Evolutionary conservation across 2,329 filamentous ascomycete species (phyloP).

Genomic region (Microsporum canis): DNA sequence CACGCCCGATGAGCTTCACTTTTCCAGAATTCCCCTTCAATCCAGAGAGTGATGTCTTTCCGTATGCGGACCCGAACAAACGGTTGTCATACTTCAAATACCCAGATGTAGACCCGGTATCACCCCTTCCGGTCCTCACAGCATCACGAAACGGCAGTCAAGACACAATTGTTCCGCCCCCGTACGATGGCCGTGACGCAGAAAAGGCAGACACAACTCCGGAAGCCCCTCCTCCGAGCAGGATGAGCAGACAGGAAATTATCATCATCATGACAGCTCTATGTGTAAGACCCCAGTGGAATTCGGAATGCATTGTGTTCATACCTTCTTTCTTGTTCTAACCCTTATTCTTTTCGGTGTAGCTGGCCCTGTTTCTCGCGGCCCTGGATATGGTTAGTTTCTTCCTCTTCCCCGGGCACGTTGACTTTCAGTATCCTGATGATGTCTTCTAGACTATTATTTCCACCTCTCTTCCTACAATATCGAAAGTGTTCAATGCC

Average conservation of each 20-base stretch:
- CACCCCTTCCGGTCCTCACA: background rate
- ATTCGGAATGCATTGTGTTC: too few species aligned
- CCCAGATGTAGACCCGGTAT: background rate
- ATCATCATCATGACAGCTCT: conserved; percentile 13
- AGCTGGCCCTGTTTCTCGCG: conserved; percentile 50
- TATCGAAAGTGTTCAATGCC: conserved; percentile 24
- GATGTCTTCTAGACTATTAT: conserved; percentile 21
- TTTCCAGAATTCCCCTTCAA: conserved; percentile 6
- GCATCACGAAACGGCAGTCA: background rate
- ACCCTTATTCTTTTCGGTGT: background rate
- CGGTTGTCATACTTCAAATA: conserved; percentile 4
- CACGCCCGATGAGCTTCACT: conserved; percentile 4
- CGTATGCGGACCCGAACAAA: conserved; percentile 1
- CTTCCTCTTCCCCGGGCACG: background rate
- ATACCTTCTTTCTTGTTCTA: background rate
- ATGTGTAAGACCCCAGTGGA: conserved; percentile 12
- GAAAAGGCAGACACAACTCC: conserved; percentile 6
- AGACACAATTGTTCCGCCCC: conserved; percentile 4
- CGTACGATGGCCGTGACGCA: background rate
- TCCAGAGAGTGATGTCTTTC: conserved; percentile 5
- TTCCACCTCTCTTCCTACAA: conserved; percentile 28
- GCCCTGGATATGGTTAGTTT: conserved; percentile 45
- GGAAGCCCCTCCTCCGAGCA: conserved; percentile 2
- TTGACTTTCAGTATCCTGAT: background rate
- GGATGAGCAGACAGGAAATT: conserved; percentile 11